Percentiles rank a stretch among this genome's conserved stretches.
phyloP scores from a whole-genome alignment of 106 monocot genomes.

The Apostasia ramifera region DNA sequence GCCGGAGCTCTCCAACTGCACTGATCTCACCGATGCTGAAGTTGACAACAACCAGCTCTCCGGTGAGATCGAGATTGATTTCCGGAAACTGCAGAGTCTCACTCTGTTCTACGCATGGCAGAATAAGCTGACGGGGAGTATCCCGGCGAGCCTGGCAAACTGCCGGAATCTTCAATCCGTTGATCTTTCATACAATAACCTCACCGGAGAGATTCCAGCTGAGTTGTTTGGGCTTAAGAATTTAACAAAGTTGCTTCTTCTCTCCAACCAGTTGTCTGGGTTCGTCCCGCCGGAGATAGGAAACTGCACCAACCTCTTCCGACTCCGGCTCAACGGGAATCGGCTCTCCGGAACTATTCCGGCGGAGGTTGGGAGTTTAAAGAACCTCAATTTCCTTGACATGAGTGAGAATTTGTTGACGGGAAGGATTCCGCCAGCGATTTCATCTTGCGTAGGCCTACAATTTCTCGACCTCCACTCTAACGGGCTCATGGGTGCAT shows the following conservation, averaged over 20 bases:
- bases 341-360: slow-evolving; percentile 55
- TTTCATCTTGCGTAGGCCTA: slow-evolving; percentile 50
- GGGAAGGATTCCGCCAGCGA: slow-evolving; percentile 48
- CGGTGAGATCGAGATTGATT: slow-evolving; percentile 64
- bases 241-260: slow-evolving; percentile 72
- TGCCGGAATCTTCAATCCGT: slow-evolving; percentile 60
- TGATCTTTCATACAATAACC: slow-evolving; percentile 85
- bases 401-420: slow-evolving; percentile 53
- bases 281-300: slow-evolving; percentile 78
- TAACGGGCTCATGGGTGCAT: slow-evolving; percentile 39
- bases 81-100: slow-evolving; percentile 41
- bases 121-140: slow-evolving; percentile 65
- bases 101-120: slow-evolving; percentile 88
- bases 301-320: slow-evolving; percentile 65
- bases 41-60: slow-evolving; percentile 84
- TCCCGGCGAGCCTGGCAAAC: slow-evolving; percentile 53
- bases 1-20: slow-evolving; percentile 57
- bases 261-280: slow-evolving; percentile 76
- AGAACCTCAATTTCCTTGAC: slow-evolving; percentile 78
- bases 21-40: slow-evolving; percentile 53
- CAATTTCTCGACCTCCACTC: slow-evolving; percentile 89
- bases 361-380: slow-evolving; percentile 60
- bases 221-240: slow-evolving; percentile 61
- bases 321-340: slow-evolving; percentile 61
- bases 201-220: slow-evolving; percentile 66